Base-by-base conservation (phyloP, 108 stramenopile genomes). In the Conticribra weissflogii region DNA sequence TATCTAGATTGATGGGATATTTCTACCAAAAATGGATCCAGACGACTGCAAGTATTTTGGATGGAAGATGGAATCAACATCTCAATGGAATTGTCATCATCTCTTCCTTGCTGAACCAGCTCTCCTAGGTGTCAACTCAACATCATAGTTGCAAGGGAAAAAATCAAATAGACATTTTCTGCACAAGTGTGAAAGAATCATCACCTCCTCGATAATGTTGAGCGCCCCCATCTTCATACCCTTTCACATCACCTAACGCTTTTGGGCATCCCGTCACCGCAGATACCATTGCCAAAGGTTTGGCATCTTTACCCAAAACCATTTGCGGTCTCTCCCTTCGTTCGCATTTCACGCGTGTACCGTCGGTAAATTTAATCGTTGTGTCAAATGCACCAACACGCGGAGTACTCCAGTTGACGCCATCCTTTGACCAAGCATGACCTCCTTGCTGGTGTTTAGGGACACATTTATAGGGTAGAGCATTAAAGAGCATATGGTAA, bases 401-500 rank as follows among this genome's bases (percentile, higher is more conserved):
- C 15, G 67, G 67, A 14, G 31, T 24, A 61, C 32, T 60, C 74
- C 74, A 76, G 16, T 34, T 61, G 31, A 76, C 29, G 12, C 74
- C 74, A 53, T 76, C 74, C 28, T 53, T 52, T 3, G 74, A 76
- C 74, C 74, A 76, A 2, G 74, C 74, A 54, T 76, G 74, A 2
- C 74, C 74, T 23, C 74, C 74, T 49, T 76, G 74, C 18, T 76
- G 59, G 50, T 70, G 55, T 57, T 76, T 76, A 2, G 74, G 68
- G 8, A 61, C 68, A 62, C 74, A 76, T 33, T 63, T 70, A 32
- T 70, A 68, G 0, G 74, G 74, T 18, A 76, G 34, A 29, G 68
- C 68, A 63, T 76, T 76, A 19, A 76, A 63, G 25, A 76, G 47
- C 74, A 76, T 68, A 45, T 76, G 74, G 54, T 76, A 76, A 34